A percentile compares a stretch with the other conserved stretches of the same genome.
Conservation (phyloP, 495 filamentous ascomycete species). For the Saxispiralis lemnorum region DNA sequence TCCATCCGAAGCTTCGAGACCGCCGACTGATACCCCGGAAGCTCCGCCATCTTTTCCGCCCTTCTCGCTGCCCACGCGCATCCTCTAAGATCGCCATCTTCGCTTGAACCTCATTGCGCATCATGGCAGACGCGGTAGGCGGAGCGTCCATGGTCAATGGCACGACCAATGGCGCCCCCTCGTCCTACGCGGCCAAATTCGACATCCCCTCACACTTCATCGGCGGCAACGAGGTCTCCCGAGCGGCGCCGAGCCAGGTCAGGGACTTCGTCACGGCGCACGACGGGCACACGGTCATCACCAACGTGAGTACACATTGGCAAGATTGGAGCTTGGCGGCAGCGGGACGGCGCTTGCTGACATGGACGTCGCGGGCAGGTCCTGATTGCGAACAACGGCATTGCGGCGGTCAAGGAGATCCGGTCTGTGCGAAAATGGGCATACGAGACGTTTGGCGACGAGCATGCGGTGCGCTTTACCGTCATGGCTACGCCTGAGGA, state of each 20-base stretch:
- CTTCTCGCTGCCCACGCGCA: no score
- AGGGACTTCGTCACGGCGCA: conserved; percentile 86
- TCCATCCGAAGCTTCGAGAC: no score
- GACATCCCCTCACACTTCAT: conserved; percentile 84
- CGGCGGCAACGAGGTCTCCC: conserved; percentile 72
- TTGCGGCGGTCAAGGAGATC: conserved; percentile 98
- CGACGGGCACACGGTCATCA: conserved; percentile 94
- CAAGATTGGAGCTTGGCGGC: no score
- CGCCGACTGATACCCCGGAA: no score
- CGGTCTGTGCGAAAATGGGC: conserved; percentile 98
- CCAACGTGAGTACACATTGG: conserved; percentile 73
- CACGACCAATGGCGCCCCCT: conserved; percentile 35
- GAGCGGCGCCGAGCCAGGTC: conserved; percentile 58
- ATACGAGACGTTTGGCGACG: conserved; percentile 97
- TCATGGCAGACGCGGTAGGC: conserved; percentile 13
- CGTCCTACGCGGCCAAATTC: conserved; percentile 55
- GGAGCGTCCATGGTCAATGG: conserved; percentile 14
- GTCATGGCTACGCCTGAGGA: conserved; percentile 99
- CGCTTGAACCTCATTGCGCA: neutral
- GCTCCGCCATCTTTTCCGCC: no score
- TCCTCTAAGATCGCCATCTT: no score
- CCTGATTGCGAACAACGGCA: conserved; percentile 98
- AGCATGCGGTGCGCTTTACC: conserved; percentile 94
- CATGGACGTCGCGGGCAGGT: conserved; percentile 45
- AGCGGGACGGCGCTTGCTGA: neutral